phyloP scores from a whole-genome alignment of 23 red algal genomes.

The Gracilaria domingensis region DNA sequence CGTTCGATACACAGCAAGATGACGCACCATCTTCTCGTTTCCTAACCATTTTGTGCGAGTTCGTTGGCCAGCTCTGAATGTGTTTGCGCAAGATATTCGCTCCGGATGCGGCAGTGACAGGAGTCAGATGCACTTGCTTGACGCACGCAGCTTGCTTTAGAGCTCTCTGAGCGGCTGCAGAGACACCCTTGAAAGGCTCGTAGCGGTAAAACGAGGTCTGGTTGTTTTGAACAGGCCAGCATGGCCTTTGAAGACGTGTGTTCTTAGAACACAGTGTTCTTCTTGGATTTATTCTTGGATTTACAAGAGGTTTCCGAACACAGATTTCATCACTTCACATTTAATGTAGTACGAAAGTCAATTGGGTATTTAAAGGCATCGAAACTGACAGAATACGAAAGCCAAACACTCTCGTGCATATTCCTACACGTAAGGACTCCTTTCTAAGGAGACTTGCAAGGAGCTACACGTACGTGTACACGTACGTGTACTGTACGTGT shows the following conservation, averaged over 20 bases:
- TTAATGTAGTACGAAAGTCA: too few relatives aligned
- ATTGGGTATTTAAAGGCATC: too few relatives aligned
- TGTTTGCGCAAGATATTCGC: too few relatives aligned
- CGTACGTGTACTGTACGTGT: background rate
- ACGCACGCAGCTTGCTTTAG: background rate
- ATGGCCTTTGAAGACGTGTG: background rate
- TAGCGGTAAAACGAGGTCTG: too few relatives aligned
- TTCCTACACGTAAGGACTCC: too few relatives aligned
- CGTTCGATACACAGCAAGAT: background rate
- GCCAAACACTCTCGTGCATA: too few relatives aligned
- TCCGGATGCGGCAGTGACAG: background rate
- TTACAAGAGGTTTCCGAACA: background rate
- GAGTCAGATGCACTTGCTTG: background rate
- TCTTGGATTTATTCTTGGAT: background rate
- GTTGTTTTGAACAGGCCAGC: background rate
- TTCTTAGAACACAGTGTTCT: too few relatives aligned
- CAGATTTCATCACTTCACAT: too few relatives aligned
- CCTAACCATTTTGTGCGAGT: background rate
- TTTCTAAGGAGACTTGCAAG: too few relatives aligned
- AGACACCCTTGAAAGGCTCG: background rate
- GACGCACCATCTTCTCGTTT: conserved; percentile 29
- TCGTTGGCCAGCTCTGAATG: background rate
- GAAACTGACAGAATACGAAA: too few relatives aligned
- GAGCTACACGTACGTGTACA: background rate
- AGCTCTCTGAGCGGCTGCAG: background rate